Conservation (phyloP, 169 alveolate genomes). For the Toxoplasma gondii region DNA sequence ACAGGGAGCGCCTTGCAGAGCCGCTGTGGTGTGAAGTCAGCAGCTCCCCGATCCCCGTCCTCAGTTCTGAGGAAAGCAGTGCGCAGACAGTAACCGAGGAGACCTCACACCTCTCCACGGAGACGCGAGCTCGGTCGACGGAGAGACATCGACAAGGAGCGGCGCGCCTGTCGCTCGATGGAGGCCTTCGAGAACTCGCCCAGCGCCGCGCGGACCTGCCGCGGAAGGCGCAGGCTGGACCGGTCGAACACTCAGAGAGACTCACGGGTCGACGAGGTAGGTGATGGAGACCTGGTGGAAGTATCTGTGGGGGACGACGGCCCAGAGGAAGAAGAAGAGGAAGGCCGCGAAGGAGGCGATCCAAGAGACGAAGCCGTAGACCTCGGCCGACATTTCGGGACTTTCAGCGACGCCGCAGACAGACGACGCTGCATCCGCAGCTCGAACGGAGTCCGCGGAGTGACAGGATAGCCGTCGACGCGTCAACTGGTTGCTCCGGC, state of each 20-base stretch:
- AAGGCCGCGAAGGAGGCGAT: slow-evolving; percentile 15
- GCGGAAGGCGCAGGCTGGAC: neutral
- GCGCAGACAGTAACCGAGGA: too few species aligned
- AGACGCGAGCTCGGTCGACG: too few species aligned
- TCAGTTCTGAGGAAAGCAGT: too few species aligned
- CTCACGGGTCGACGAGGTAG: slow-evolving; percentile 27
- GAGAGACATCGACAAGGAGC: too few species aligned
- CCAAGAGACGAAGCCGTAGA: slow-evolving; percentile 38
- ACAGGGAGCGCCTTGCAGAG: too few species aligned
- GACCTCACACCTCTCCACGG: too few species aligned
- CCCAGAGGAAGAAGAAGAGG: slow-evolving; percentile 32
- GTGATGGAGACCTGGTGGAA: slow-evolving; percentile 36
- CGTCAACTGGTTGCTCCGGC: neutral
- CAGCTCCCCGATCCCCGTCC: too few species aligned
- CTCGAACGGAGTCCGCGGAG: too few species aligned
- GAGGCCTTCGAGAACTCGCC: too few species aligned
- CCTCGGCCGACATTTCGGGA: neutral
- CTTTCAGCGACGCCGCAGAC: neutral
- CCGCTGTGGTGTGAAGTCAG: too few species aligned
- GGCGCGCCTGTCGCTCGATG: too few species aligned
- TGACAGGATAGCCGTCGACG: neutral
- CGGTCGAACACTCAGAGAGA: neutral
- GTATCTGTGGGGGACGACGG: slow-evolving; percentile 21
- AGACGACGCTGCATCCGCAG: too few species aligned
- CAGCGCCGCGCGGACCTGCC: neutral